phyloP scores from a whole-genome alignment of 108 stramenopile species.

The Nannochloropsis salina region DNA sequence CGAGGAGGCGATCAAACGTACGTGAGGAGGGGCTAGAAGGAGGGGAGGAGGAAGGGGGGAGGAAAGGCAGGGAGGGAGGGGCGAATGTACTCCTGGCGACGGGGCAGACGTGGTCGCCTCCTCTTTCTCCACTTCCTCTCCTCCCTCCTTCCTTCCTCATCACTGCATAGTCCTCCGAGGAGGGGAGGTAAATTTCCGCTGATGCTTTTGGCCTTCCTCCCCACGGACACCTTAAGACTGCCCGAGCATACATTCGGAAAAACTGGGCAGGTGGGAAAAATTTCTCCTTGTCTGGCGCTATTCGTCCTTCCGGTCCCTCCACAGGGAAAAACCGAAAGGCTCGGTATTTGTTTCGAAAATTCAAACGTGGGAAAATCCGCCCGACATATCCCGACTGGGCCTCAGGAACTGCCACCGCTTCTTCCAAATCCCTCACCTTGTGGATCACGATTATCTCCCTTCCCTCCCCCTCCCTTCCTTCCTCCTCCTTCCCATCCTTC shows the following conservation, averaged over 20 bases:
- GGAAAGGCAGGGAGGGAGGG: background rate
- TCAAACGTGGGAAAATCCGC: background rate
- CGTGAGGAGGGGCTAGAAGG: background rate
- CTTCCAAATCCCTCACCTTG: background rate
- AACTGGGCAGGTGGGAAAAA: no score
- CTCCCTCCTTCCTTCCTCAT: background rate
- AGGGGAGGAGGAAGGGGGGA: background rate
- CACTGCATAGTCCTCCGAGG: background rate
- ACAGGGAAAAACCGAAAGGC: background rate
- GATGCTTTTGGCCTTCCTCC: background rate
- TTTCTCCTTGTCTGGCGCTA: no score
- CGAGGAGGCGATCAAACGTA: background rate
- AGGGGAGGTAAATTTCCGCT: background rate
- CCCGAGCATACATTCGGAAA: background rate
- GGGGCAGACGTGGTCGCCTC: background rate
- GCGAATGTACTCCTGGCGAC: background rate
- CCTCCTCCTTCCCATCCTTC: background rate
- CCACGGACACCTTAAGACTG: background rate
- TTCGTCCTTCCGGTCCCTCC: background rate
- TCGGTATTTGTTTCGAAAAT: background rate
- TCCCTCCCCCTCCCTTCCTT: background rate
- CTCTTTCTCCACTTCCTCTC: background rate
- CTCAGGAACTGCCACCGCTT: conserved; percentile 5
- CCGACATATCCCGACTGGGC: background rate
- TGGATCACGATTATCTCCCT: background rate